phyloP scores from a whole-genome alignment of 2,329 filamentous ascomycete species.

The Triangularia verruculosa region DNA sequence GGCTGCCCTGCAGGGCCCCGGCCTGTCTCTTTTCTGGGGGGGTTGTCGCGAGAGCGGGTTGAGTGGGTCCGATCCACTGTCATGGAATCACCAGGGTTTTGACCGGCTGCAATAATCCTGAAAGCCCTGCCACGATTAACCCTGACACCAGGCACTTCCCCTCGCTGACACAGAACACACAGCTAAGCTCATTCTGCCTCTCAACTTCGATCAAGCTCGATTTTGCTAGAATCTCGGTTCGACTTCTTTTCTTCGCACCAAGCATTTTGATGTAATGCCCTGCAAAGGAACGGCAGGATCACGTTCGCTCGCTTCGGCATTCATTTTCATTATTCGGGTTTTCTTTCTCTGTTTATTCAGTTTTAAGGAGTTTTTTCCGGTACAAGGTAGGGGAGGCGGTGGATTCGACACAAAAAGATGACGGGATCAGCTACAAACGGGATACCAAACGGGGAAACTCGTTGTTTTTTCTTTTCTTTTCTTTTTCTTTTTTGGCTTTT shows the following conservation, averaged over 20 bases:
- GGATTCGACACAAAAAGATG: neutral
- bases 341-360: neutral
- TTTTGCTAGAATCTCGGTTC: neutral
- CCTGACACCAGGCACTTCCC: too few species aligned
- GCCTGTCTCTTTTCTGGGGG: neutral
- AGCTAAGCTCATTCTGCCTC: neutral
- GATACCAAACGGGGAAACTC: neutral
- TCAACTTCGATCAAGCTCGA: neutral
- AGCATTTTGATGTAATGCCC: neutral
- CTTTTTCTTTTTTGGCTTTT: neutral
- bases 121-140: neutral
- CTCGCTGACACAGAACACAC: neutral
- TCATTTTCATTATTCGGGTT: neutral
- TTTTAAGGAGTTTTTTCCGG: neutral
- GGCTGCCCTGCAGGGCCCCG: constrained; percentile 3
- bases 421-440: neutral
- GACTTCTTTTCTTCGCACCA: neutral
- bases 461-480: neutral
- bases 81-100: neutral
- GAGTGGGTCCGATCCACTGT: neutral
- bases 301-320: neutral
- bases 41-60: neutral
- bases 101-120: neutral
- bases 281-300: neutral
- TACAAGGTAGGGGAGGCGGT: neutral